A percentile compares a stretch with the other conserved stretches of the same genome.
These are phyloP conservation scores for Prototheca stagnorum DNA, from an alignment of 163 green algal genomes.

Conservation along the genomic window DNA sequence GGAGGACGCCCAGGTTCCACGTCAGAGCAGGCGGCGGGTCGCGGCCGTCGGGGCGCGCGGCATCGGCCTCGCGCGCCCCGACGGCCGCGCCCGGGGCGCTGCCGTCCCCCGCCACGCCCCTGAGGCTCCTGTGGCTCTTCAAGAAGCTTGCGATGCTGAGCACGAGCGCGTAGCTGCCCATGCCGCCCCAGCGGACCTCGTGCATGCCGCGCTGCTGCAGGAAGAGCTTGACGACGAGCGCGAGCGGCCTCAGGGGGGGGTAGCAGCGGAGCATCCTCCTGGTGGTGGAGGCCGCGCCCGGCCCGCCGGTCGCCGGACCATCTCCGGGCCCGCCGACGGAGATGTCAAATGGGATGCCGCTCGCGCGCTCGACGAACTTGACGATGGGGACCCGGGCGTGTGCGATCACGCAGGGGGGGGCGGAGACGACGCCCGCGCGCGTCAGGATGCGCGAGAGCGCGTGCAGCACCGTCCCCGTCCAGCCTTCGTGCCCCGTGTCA, in stretches of 20 bases:
- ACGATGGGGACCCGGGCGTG: slow-evolving; percentile 90
- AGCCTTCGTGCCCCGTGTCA: slow-evolving; percentile 26
- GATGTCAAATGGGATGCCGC: slow-evolving; percentile 71
- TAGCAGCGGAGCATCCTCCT: slow-evolving; percentile 22
- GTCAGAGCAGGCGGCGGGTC: slow-evolving; percentile 22
- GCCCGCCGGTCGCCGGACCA: no score
- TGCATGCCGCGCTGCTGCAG: slow-evolving; percentile 87
- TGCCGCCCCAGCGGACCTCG: slow-evolving; percentile 86
- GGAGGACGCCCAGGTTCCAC: slow-evolving; percentile 48
- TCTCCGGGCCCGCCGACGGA: no score
- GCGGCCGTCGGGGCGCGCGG: background rate
- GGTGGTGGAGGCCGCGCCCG: slow-evolving; percentile 32
- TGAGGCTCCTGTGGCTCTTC: no score
- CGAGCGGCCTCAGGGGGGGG: slow-evolving; percentile 37
- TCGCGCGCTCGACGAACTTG: slow-evolving; percentile 77
- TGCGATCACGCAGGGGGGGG: slow-evolving; percentile 37
- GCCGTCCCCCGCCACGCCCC: no score
- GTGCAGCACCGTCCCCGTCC: slow-evolving; percentile 5
- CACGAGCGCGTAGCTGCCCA: slow-evolving; percentile 84
- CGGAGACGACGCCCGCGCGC: slow-evolving; percentile 31
- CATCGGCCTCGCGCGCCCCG: no score
- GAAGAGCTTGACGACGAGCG: slow-evolving; percentile 71
- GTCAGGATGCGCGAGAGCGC: slow-evolving; percentile 27
- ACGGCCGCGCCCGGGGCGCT: no score
- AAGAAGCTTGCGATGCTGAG: slow-evolving; percentile 76